Evolutionary conservation across 2,329 filamentous ascomycete species (phyloP), one percentile per base, ranked within the genome.

Genomic region (Fusarium odoratissimum): DNA sequence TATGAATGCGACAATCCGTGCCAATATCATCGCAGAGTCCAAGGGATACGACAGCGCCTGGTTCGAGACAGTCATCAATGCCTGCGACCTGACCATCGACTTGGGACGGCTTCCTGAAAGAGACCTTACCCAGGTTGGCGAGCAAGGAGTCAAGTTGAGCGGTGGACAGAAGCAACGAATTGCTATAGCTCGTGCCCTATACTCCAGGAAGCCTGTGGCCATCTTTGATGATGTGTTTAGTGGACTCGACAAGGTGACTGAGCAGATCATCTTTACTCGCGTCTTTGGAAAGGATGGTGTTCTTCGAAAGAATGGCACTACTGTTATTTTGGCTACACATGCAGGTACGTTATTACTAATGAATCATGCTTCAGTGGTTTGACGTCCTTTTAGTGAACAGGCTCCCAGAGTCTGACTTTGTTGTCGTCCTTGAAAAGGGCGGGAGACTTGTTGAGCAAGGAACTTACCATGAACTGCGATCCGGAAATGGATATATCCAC

Each of bases 381-480:
- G 8, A 68, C 21, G 30, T 13, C 9, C 3, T 9, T 8, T 11
- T 28, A 79, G 78, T 80, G 21, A 76, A 80, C 33, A 71, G 73
- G 6, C 72, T 87, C 2, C 82, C 84, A 0, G 76, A 78, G 1
- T 83, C 85, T 4, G 82, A 87, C 48, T 80, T 84, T 41, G 81
- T 88, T 12, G 80, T 87, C 57, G 83, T 81, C 0, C 79, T 88
- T 1, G 80, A 80, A 4, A 67, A 69, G 14, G 77, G 82, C 5
- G 84, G 85, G 0, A 79, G 72, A 4, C 73, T 87, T 21, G 64
- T 82, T 3, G 84, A 87, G 35, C 83, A 87, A 60, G 79, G 79
- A 6, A 79, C 74, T 0, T 87, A 84, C 48, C 56, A 77, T 10
- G 72, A 82, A 10, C 79, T 87, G 2, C 75, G 82, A 49, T 74